A percentile compares a stretch with the other conserved stretches of the same genome.
These are phyloP conservation scores for Noccaea bulbosa DNA, from an alignment of 345 rosid genomes.

Conservation along the genomic window DNA sequence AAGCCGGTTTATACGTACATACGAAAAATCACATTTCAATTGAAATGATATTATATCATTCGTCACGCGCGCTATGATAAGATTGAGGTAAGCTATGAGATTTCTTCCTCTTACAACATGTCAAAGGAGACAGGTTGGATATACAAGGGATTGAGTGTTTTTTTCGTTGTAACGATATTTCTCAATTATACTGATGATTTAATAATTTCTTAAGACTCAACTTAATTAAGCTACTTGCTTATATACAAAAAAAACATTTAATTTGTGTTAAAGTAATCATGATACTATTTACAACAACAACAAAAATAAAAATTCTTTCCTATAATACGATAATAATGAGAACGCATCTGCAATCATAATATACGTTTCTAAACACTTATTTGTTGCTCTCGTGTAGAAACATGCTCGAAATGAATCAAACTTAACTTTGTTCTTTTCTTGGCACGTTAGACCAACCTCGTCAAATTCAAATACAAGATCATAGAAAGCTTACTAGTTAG, in stretches of 20 bases:
- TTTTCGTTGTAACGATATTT: conserved; percentile 26
- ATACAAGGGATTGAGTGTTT: conserved; percentile 33
- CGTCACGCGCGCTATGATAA: conserved; percentile 13
- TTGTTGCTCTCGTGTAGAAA: conserved; percentile 28
- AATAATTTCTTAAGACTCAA: conserved; percentile 27
- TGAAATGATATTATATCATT: conserved; percentile 14
- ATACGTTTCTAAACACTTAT: conserved; percentile 29
- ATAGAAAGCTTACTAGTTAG: conserved; percentile 7
- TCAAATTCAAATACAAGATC: conserved; percentile 1
- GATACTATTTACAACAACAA: not conserved
- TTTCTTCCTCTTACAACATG: conserved; percentile 17
- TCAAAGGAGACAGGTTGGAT: conserved; percentile 38
- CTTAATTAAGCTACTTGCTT: conserved; percentile 25
- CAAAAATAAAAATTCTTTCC: conserved; percentile 14
- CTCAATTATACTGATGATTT: conserved; percentile 21
- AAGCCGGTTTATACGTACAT: not conserved
- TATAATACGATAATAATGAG: conserved; percentile 40
- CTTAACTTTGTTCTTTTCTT: not conserved
- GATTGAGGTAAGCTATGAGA: conserved; percentile 27
- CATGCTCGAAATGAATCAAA: conserved; percentile 23
- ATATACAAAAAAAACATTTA: not conserved
- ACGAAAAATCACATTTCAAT: conserved; percentile 4
- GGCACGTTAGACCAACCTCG: not conserved
- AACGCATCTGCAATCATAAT: conserved; percentile 19
- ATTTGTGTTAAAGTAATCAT: not conserved